Base-by-base conservation (phyloP, 768 basidiomycete species). In the Mycena leptocephala region DNA sequence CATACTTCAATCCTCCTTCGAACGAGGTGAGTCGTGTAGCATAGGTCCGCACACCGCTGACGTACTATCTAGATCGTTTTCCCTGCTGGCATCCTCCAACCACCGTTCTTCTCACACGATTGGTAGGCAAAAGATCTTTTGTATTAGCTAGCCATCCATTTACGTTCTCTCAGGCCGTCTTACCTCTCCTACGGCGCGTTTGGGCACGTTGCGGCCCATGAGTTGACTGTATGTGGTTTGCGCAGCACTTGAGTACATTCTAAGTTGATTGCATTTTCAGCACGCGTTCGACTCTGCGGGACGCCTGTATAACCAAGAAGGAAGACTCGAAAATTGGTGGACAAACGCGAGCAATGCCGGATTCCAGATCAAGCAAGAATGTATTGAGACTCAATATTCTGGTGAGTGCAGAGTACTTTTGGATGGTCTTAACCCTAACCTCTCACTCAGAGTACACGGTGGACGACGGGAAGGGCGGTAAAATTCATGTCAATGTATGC, bases 181-280 rank as follows among this genome's bases (percentile, higher is more conserved):
- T 98, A 98, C 83, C 88, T 99, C 72, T 90, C 93, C 33, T 99
- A 98, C 78, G 98, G 97, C 26, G 93, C 96, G 1, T 98, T 99
- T 80, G 98, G 97, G 18, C 93, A 94, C 63, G 94, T 98, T 24
- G 97, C 97, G 28, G 92, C 96, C 0, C 98, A 99, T 82, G 98
- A 99, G 84, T 86, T 99, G 56, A 95, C 95, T 26, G 95, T 97
- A 71, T 71, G 92, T 81, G 6, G 8, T 64, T 77, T 46, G 24
- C 41, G 26, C 33, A 26, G 64, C 5, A 30, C 24, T 61, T 33
- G 70, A 37, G 66, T 28, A 63, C 28, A 68, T 58, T 66, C 41
- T 46, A 22, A 32, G 41, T 43, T 64, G 43, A 62, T 62, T 41
- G 41, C 30, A 70, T 58, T 37, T 51, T 43, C 72, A 97, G 94